Conservation (phyloP, 2,329 filamentous ascomycete genomes). For the Fusarium pseudoanthophilum region DNA sequence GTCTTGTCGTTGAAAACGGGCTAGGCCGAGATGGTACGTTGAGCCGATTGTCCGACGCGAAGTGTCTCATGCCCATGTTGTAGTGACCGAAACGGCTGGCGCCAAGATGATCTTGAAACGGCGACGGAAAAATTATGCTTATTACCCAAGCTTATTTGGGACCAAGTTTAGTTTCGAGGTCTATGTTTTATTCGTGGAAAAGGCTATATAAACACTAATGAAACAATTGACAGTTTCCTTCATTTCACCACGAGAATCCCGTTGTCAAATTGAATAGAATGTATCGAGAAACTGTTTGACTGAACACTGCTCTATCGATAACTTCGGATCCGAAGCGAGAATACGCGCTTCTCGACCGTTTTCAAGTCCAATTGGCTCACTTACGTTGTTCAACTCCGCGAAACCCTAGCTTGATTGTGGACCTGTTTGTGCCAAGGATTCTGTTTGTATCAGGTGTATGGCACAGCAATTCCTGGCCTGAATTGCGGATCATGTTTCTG, state of each 20-base stretch:
- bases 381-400: neutral
- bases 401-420: neutral
- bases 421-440: neutral
- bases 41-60: neutral
- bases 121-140: conserved; percentile 1
- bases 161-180: neutral
- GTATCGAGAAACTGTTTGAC: neutral
- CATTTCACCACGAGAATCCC: neutral
- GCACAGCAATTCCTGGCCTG: neutral
- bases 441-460: neutral
- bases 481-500: neutral
- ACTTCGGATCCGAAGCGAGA: neutral
- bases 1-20: neutral
- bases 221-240: neutral
- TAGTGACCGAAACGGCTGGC: neutral
- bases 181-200: neutral
- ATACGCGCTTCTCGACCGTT: neutral
- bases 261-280: neutral
- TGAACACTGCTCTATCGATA: rapidly evolving
- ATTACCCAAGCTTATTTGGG: neutral
- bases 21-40: conserved; percentile 1
- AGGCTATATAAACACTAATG: neutral
- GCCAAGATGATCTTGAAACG: conserved; percentile 2
- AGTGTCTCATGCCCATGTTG: conserved; percentile 3
- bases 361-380: neutral